Percentiles rank a stretch among this genome's conserved stretches.
These are phyloP conservation scores for Coniochaeta ligniaria DNA, from an alignment of 2,329 filamentous ascomycete genomes.

Conservation along the genomic window DNA sequence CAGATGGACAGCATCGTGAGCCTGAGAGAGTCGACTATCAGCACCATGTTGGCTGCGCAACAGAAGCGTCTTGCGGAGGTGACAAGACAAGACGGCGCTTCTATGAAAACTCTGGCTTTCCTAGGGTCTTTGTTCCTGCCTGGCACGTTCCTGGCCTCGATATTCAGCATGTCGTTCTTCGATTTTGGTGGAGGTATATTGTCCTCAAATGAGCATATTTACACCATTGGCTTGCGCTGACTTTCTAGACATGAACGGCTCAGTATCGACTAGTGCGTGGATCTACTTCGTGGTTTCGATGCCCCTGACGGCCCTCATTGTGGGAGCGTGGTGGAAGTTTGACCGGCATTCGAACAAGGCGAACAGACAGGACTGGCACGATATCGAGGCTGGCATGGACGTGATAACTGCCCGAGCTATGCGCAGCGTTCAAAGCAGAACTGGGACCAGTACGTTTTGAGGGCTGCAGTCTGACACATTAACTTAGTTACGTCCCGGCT, in stretches of 20 bases:
- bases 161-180: conserved; percentile 7
- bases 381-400: not conserved
- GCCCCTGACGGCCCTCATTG: conserved; percentile 2
- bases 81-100: conserved; percentile 10
- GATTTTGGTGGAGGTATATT: not conserved
- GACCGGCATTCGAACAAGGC: conserved; percentile 1
- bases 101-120: conserved; percentile 4
- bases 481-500: too few relatives aligned
- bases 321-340: conserved; percentile 3
- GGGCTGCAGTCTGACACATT: not conserved
- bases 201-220: not conserved
- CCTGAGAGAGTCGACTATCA: conserved; percentile 24
- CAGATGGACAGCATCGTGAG: conserved; percentile 25
- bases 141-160: conserved; percentile 4
- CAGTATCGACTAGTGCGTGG: conserved; percentile 1
- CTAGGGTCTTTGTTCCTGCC: conserved; percentile 4
- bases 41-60: conserved; percentile 18
- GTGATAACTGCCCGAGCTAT: not conserved
- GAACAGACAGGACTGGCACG: not conserved
- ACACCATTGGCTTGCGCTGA: not conserved
- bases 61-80: conserved; percentile 12
- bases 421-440: not conserved
- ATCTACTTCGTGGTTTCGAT: conserved; percentile 6
- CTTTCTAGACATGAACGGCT: conserved; percentile 2
- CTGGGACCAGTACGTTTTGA: not conserved